These are phyloP conservation scores for Claviceps citrina DNA, from an alignment of 2,329 filamentous ascomycete genomes.

Conservation along the genomic window DNA sequence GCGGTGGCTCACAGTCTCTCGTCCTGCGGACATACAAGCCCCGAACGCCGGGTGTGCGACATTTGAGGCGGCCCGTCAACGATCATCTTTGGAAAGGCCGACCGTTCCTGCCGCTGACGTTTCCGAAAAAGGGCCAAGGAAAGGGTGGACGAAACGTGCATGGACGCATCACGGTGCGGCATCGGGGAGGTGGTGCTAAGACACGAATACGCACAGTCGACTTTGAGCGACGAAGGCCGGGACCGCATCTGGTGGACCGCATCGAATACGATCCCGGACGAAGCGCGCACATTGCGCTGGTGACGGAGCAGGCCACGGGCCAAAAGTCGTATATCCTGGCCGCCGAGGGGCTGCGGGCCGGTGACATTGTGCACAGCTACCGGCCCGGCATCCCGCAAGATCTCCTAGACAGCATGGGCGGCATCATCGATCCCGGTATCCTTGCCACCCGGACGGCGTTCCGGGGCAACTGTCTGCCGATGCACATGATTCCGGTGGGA, in stretches of 20 bases:
- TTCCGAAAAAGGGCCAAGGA: slow-evolving; percentile 79
- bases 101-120: slow-evolving; percentile 68
- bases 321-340: slow-evolving; percentile 84
- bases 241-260: slow-evolving; percentile 76
- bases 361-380: slow-evolving; percentile 86
- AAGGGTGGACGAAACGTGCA: slow-evolving; percentile 87
- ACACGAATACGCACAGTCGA: slow-evolving; percentile 84
- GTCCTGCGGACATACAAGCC: slow-evolving; percentile 79
- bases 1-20: slow-evolving; percentile 20
- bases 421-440: slow-evolving; percentile 84
- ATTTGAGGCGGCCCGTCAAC: slow-evolving; percentile 84
- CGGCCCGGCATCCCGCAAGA: slow-evolving; percentile 76
- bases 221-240: slow-evolving; percentile 63
- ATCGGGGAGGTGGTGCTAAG: slow-evolving; percentile 85
- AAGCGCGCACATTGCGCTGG: slow-evolving; percentile 79
- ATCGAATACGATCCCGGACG: slow-evolving; percentile 94
- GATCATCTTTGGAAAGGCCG: slow-evolving; percentile 94
- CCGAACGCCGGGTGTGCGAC: slow-evolving; percentile 78
- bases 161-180: slow-evolving; percentile 73
- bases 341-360: slow-evolving; percentile 83
- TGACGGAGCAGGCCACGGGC: slow-evolving; percentile 59
- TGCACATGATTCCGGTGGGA: slow-evolving; percentile 93
- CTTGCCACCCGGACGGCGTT: slow-evolving; percentile 87
- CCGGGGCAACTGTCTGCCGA: slow-evolving; percentile 83
- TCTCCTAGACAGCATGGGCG: slow-evolving; percentile 82